phyloP scores from a whole-genome alignment of 169 alveolate genomes.

The Cryptosporidium meleagridis region DNA sequence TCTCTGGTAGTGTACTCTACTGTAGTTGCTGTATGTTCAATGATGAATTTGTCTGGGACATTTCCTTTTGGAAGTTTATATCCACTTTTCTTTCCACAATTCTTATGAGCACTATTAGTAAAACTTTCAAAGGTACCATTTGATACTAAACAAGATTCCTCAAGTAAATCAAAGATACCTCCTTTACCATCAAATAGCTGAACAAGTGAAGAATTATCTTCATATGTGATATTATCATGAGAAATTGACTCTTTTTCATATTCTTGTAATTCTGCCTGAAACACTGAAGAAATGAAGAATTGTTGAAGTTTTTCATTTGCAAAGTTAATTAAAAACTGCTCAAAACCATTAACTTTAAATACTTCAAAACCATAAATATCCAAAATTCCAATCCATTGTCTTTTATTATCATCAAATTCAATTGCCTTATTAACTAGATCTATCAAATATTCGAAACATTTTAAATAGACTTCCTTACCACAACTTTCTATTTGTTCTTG shows the following conservation, averaged over 20 bases:
- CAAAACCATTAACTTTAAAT: conserved; percentile 95
- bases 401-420: conserved; percentile 79
- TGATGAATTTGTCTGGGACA: conserved; percentile 55
- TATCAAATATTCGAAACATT: conserved; percentile 82
- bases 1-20: conserved; percentile 78
- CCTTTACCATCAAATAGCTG: conserved; percentile 75
- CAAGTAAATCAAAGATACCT: conserved; percentile 77
- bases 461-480: conserved; percentile 84
- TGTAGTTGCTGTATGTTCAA: conserved; percentile 79
- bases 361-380: conserved; percentile 99
- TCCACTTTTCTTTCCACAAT: conserved; percentile 66
- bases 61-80: conserved; percentile 77
- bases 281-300: conserved; percentile 91
- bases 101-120: conserved; percentile 78
- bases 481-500: conserved; percentile 73
- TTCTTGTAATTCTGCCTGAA: conserved; percentile 91
- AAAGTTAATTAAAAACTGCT: conserved; percentile 96
- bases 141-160: conserved; percentile 78
- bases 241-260: conserved; percentile 82
- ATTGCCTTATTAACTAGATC: conserved; percentile 83
- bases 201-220: conserved; percentile 52
- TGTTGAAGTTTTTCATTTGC: conserved; percentile 98
- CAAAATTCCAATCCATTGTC: conserved; percentile 93
- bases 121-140: conserved; percentile 78
- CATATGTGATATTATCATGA: conserved; percentile 67